These are phyloP conservation scores for Zhuliangozyma blackwelliae DNA, from an alignment of 1,139 yeast genomes.

Conservation along the genomic window DNA sequence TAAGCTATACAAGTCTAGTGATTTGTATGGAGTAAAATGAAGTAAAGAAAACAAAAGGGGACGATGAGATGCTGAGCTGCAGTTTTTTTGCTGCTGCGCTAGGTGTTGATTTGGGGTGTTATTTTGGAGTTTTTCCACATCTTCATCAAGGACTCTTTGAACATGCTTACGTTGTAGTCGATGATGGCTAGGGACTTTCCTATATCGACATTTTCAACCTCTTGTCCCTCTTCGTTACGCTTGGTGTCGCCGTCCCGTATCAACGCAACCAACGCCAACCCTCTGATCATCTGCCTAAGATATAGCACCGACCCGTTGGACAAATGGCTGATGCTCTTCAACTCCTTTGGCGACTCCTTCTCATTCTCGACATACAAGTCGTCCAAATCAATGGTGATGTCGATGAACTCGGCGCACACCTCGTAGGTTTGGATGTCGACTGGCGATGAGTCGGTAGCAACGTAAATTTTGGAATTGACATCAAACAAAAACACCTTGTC, in stretches of 20 bases:
- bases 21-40: slow-evolving; percentile 1
- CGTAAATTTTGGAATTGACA: slow-evolving; percentile 88
- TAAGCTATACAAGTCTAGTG: not conserved
- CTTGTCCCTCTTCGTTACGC: slow-evolving; percentile 17
- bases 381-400: slow-evolving; percentile 85
- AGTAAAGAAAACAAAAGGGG: not conserved
- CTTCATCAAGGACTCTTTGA: slow-evolving; percentile 72
- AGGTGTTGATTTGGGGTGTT: not conserved
- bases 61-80: too few relatives aligned
- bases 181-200: slow-evolving; percentile 66
- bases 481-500: slow-evolving; percentile 93
- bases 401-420: slow-evolving; percentile 95
- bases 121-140: slow-evolving; percentile 55
- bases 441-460: slow-evolving; percentile 94
- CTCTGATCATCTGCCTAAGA: slow-evolving; percentile 87
- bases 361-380: slow-evolving; percentile 52
- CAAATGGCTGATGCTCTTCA: slow-evolving; percentile 68
- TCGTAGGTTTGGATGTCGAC: slow-evolving; percentile 95
- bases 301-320: slow-evolving; percentile 82
- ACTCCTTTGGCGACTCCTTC: slow-evolving; percentile 21
- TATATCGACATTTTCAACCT: slow-evolving; percentile 21
- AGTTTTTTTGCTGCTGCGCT: too few relatives aligned
- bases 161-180: slow-evolving; percentile 83
- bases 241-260: slow-evolving; percentile 56
- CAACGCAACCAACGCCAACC: slow-evolving; percentile 85